Evolutionary conservation across 257 asterid genomes (phyloP), one percentile per base, ranked within the genome.

Genomic region (Striga asiatica): DNA sequence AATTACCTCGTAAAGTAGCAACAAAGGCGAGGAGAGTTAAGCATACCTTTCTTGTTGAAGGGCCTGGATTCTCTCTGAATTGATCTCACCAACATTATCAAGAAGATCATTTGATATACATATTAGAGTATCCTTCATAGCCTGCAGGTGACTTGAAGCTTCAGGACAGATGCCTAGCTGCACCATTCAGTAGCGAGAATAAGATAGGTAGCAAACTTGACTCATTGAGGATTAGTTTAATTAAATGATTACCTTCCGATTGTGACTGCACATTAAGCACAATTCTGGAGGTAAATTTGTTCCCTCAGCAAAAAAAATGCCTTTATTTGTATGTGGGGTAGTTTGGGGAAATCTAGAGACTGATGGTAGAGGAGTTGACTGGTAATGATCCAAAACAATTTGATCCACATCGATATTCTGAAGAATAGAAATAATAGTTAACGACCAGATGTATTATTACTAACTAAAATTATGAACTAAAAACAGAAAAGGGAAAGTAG

Each of bases 121-220:
- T 67, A 87, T 82, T 50, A 87, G 69, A 75, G 58, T 76, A 64
- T 87, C 96, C 78, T 91, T 91, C 84, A 91, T 64, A 17, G 70
- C 80, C 69, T 84, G 91, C 58, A 91, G 75, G 76, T 91, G 98
- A 51, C 47, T 56, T 71, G 77, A 70, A 67, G 94, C 94, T 70
- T 82, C 88, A 22, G 94, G 85, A 70, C 98, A 91, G 70, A 69
- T 71, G 51, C 94, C 96, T 45, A 91, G 78, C 98, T 91, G 87
- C 70, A 72, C 55, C 66, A 70, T 43, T 47, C 58, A 70, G 37
- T 54, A 54, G 29, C 66, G 53, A 29, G 64, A 47, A 41, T 72
- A 54, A 62, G 69, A 65, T 45, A 14, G 54, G 46, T 11, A 56
- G 21, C 42, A 51, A 50, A 69, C 64, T 31, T 59, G 66, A 42